Percentiles rank a stretch among this genome's conserved stretches.
phyloP scores from a whole-genome alignment of 805 yeast species.

The Ogataea neopini region DNA sequence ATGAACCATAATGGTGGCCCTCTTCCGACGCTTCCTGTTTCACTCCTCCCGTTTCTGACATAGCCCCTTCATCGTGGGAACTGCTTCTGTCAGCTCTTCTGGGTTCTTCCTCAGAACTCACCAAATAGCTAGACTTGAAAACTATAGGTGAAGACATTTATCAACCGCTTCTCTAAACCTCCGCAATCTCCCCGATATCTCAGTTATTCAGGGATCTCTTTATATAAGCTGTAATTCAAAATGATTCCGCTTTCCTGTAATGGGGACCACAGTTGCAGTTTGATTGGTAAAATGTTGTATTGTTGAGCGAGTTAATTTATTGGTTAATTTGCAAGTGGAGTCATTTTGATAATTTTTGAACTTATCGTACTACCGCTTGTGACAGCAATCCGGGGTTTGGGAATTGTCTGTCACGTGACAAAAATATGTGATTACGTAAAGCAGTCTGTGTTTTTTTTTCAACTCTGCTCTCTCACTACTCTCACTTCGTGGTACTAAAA shows the following conservation, averaged over 20 bases:
- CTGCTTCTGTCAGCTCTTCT: too few relatives aligned
- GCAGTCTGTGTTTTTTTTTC: too few relatives aligned
- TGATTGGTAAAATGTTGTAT: background rate
- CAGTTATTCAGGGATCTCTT: background rate
- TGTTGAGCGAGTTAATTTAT: too few relatives aligned
- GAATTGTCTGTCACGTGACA: background rate
- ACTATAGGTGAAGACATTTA: constrained; percentile 19
- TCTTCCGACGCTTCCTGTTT: too few relatives aligned
- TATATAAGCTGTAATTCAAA: background rate
- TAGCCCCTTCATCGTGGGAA: too few relatives aligned
- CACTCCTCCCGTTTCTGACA: too few relatives aligned
- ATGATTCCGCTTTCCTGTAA: background rate
- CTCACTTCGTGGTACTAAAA: background rate
- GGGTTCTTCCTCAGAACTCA: background rate
- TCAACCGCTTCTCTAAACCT: constrained; percentile 4
- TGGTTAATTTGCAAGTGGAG: too few relatives aligned
- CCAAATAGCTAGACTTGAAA: constrained; percentile 15
- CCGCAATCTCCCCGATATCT: constrained; percentile 5
- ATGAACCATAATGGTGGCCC: background rate
- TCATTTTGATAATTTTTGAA: background rate
- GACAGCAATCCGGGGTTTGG: constrained; percentile 8
- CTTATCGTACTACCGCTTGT: constrained; percentile 5
- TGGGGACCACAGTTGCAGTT: background rate
- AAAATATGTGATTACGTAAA: background rate
- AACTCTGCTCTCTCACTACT: background rate